A percentile compares a stretch with the other conserved stretches of the same genome.
Evolutionary conservation across 441 rosid genomes (phyloP).

Genomic region (Jatropha podagrica): DNA sequence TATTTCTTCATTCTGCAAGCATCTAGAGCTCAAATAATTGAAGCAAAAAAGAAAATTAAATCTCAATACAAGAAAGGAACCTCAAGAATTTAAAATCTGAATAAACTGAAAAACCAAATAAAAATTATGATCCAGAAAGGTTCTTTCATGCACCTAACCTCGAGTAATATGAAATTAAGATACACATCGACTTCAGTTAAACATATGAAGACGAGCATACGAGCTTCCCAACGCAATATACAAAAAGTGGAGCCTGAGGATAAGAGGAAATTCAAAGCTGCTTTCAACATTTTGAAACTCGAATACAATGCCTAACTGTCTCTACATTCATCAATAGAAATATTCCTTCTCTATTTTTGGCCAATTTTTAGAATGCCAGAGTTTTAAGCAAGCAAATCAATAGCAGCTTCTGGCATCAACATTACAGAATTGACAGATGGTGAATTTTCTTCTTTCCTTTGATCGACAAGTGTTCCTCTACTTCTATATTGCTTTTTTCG

Average conservation of each 20-base stretch:
- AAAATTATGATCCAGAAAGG: no score
- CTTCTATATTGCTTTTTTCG: not conserved
- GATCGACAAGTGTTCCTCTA: not conserved
- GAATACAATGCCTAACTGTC: not conserved
- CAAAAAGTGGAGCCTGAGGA: not conserved
- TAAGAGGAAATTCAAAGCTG: not conserved
- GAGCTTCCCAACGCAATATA: not conserved
- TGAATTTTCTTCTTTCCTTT: not conserved
- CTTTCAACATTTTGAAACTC: not conserved
- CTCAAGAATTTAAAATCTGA: no score
- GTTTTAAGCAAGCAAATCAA: not conserved
- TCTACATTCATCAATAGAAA: not conserved
- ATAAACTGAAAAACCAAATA: no score
- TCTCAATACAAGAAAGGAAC: no score
- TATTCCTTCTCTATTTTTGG: not conserved
- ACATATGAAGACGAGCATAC: not conserved
- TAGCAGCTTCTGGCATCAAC: not conserved
- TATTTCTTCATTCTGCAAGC: no score
- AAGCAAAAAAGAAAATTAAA: no score
- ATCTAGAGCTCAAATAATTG: no score
- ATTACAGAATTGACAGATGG: not conserved
- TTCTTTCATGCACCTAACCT: no score
- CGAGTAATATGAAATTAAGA: not conserved
- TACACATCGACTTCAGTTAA: not conserved
- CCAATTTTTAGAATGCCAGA: not conserved